Evolutionary conservation across 805 yeast genomes (phyloP).

Genomic region (Candida sithepensis): DNA sequence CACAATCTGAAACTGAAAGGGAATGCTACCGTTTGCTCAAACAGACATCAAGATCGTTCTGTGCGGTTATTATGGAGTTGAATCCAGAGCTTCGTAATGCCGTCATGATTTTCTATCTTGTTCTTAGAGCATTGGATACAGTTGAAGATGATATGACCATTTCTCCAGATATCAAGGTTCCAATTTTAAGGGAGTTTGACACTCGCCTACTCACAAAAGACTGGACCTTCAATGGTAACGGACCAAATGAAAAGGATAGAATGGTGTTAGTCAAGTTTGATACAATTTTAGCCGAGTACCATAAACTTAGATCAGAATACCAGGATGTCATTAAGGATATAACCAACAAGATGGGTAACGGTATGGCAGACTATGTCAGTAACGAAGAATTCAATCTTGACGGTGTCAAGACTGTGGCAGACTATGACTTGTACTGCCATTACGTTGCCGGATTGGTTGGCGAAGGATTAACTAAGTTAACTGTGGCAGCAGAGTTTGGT

Average conservation of each 20-base stretch:
- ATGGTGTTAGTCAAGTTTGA: conserved; percentile 79
- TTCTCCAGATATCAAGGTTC: conserved; percentile 65
- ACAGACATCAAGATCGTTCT: conserved; percentile 84
- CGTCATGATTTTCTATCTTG: conserved; percentile 78
- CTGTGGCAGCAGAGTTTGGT: conserved; percentile 72
- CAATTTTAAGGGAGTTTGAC: conserved; percentile 67
- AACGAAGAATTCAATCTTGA: conserved; percentile 73
- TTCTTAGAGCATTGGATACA: conserved; percentile 89
- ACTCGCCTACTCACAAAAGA: conserved; percentile 57
- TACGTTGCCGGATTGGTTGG: conserved; percentile 98
- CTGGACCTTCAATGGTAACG: conserved; percentile 79
- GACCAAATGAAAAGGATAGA: conserved; percentile 77
- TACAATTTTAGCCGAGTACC: conserved; percentile 63
- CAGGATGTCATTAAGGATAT: conserved; percentile 77
- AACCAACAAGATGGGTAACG: conserved; percentile 87
- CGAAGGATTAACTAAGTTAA: conserved; percentile 84
- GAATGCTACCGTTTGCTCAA: conserved; percentile 67
- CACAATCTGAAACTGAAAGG: conserved; percentile 42
- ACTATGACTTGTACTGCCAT: conserved; percentile 89
- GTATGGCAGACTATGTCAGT: conserved; percentile 91
- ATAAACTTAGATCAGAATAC: conserved; percentile 67
- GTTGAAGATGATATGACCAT: conserved; percentile 95
- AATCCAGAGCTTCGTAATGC: conserved; percentile 85
- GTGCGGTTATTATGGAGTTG: conserved; percentile 87
- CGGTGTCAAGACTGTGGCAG: conserved; percentile 76